These are phyloP conservation scores for Coemansia sp. DNA, from an alignment of 192 early-diverging fungal genomes.

Conservation along the genomic window DNA sequence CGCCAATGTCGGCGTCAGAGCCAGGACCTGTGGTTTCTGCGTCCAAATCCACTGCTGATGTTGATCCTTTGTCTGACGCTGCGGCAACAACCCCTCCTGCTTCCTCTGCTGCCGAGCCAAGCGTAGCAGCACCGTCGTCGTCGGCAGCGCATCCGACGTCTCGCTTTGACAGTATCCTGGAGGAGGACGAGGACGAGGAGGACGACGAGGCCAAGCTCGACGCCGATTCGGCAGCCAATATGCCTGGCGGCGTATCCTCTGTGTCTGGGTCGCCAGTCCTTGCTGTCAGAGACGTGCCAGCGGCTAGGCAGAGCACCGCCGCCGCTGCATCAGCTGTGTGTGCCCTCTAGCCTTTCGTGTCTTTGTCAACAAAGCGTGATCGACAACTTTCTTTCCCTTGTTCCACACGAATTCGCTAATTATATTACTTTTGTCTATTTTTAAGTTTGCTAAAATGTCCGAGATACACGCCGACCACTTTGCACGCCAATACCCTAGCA, in stretches of 20 bases:
- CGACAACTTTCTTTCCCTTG: not conserved
- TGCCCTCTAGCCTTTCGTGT: not conserved
- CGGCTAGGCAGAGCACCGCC: not conserved
- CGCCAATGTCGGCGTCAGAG: not conserved
- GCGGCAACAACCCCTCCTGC: not conserved
- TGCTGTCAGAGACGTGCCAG: not conserved
- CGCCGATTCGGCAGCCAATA: not conserved
- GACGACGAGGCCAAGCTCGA: conserved; percentile 36
- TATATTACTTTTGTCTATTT: not conserved
- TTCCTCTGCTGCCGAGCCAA: not conserved
- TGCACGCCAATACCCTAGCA: conserved; percentile 29
- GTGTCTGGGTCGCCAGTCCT: not conserved
- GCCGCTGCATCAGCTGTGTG: conserved; percentile 1
- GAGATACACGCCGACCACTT: conserved; percentile 40
- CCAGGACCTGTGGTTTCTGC: not conserved
- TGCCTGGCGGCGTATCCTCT: not conserved
- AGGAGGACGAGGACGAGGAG: conserved; percentile 51
- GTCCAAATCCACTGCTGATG: not conserved
- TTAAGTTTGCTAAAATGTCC: conserved; percentile 15
- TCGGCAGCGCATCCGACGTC: conserved; percentile 45
- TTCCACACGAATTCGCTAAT: not conserved
- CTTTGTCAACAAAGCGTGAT: not conserved
- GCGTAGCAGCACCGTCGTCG: conserved; percentile 17
- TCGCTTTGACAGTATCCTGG: conserved; percentile 54
- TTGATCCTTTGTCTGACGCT: not conserved